A percentile compares a stretch with the other conserved stretches of the same genome.
Conservation (phyloP, 2,329 filamentous ascomycete species). For the Stromatinia cepivora region DNA sequence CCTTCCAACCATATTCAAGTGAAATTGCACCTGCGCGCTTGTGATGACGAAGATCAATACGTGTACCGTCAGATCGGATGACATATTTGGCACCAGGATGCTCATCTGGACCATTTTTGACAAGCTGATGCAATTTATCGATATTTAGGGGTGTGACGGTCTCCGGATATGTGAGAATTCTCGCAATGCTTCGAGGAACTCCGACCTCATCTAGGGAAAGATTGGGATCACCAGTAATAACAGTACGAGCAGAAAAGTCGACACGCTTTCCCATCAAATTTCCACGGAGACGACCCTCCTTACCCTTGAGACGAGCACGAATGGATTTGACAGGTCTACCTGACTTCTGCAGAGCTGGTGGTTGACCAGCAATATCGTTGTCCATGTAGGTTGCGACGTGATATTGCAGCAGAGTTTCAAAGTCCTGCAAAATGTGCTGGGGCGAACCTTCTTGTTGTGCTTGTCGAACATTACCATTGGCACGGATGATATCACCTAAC, state of each 20-base stretch:
- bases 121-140: slow-evolving; percentile 81
- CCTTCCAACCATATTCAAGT: slow-evolving; percentile 96
- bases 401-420: slow-evolving; percentile 89
- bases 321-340: slow-evolving; percentile 96
- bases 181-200: slow-evolving; percentile 89
- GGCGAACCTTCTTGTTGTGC: slow-evolving; percentile 90
- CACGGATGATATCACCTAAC: slow-evolving; percentile 94
- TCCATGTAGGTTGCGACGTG: slow-evolving; percentile 99
- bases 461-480: slow-evolving; percentile 90
- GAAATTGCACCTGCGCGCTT: slow-evolving; percentile 80
- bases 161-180: slow-evolving; percentile 92
- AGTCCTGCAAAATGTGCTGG: slow-evolving; percentile 86
- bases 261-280: slow-evolving; percentile 99
- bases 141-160: slow-evolving; percentile 98
- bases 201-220: slow-evolving; percentile 95
- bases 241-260: slow-evolving; percentile 98
- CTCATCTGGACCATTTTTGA: slow-evolving; percentile 90
- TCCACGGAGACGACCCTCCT: slow-evolving; percentile 94
- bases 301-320: slow-evolving; percentile 95
- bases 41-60: slow-evolving; percentile 93
- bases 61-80: slow-evolving; percentile 86
- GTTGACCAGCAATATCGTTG: slow-evolving; percentile 95
- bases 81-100: slow-evolving; percentile 97
- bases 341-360: slow-evolving; percentile 93
- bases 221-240: slow-evolving; percentile 98